Evolutionary conservation across 495 filamentous ascomycete species (phyloP).

Genomic region (Podospora pseudoanserina): DNA sequence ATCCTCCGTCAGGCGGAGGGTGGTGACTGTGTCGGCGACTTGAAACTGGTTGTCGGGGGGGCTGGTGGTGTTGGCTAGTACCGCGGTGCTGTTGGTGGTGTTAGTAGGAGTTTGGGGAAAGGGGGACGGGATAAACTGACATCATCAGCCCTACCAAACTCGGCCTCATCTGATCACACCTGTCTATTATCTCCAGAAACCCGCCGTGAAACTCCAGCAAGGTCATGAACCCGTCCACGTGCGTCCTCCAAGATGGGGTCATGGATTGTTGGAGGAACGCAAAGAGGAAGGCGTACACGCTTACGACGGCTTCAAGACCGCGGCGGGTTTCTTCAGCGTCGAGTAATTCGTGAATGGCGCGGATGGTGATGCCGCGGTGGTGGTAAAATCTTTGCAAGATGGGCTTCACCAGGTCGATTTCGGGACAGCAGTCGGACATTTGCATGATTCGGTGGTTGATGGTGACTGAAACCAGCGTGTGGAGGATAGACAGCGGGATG

Average conservation of each 20-base stretch:
- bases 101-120: background rate
- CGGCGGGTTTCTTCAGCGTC: slow-evolving; percentile 15
- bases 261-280: slow-evolving; percentile 32
- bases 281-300: slow-evolving; percentile 25
- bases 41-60: slow-evolving; percentile 27
- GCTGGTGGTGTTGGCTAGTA: slow-evolving; percentile 35
- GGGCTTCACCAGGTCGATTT: background rate
- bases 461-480: slow-evolving; percentile 19
- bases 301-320: slow-evolving; percentile 19
- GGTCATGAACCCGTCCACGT: slow-evolving; percentile 32
- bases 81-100: slow-evolving; percentile 19
- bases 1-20: slow-evolving; percentile 17
- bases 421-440: background rate
- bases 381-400: slow-evolving; percentile 20
- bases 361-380: slow-evolving; percentile 25
- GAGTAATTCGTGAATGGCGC: slow-evolving; percentile 24
- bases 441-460: slow-evolving; percentile 21
- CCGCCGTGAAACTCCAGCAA: slow-evolving; percentile 30
- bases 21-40: slow-evolving; percentile 14
- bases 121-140: slow-evolving; percentile 17
- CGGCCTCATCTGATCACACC: slow-evolving; percentile 14
- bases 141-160: slow-evolving; percentile 27
- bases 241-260: slow-evolving; percentile 32
- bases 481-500: slow-evolving; percentile 13
- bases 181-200: slow-evolving; percentile 8